Evolutionary conservation across 2,329 filamentous ascomycete species (phyloP), one percentile per base, ranked within the genome.

Genomic region (Penicillium thymicola): DNA sequence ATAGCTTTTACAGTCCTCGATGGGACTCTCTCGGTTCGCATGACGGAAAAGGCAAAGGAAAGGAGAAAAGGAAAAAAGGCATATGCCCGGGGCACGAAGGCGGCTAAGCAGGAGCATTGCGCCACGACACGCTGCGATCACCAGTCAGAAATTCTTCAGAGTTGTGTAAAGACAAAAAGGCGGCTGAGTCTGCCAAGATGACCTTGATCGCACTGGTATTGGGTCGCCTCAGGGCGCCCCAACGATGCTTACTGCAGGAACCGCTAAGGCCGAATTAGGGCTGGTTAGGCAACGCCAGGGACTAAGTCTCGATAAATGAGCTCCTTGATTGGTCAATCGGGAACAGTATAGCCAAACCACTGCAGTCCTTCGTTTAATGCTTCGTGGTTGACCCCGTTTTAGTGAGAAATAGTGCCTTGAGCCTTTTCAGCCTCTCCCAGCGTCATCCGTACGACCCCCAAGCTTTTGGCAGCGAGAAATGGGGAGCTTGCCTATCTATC

Each of bases 161-260:
- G 18, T 21, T 30, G n/a, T 23, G 46, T 41, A 32, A 34, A 28
- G 2, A 21, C 27, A 14, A 23, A 41, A 51, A 9, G 7, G 14
- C 40, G 34, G 41, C 47, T 41, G 27, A 51, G 16, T 7, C 34
- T 36, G 16, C 47, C 13, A 47, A 40, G 30, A 28, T 38, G 49
- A 18, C 37, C 14, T 30, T 23, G 16, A 27, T 51, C 45, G 42
- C 23, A n/a, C 38, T 38, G 46, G 38, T 34, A 62, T 62, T 60
- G 58, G 58, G 27, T 54, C 52, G 50, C 23, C 40, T 53, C 14
- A 18, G 14, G 34, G 51, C 49, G 49, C 50, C 53, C 9, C 37
- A 18, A 11, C n/a, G 16, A 36, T 51, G 51, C 58, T 62, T 40
- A 58, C 54, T 58, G 58, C 59, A 60, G 45, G n/a, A 38, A n/a